Evolutionary conservation across 192 early-diverging fungal species (phyloP).

Genomic region (Blastocladiella britannica): DNA sequence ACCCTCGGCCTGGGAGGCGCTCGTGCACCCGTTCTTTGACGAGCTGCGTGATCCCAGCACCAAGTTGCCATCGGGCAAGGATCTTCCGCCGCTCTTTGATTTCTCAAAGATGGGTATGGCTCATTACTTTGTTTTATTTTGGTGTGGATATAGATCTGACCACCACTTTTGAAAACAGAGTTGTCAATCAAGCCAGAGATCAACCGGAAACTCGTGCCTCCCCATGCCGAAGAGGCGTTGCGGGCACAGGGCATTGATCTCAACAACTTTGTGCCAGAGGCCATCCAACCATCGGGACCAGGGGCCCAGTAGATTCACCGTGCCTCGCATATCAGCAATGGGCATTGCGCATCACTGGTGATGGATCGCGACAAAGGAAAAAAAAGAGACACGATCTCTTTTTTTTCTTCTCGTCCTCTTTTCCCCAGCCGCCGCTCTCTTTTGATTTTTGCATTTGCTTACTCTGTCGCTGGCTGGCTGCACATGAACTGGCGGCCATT

Average conservation of each 20-base stretch:
- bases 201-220: conserved; percentile 57
- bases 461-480: too few relatives aligned
- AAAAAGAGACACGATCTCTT: too few relatives aligned
- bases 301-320: too few relatives aligned
- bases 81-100: conserved; percentile 78
- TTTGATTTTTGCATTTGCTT: too few relatives aligned
- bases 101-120: conserved; percentile 23
- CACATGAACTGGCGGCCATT: too few relatives aligned
- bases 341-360: too few relatives aligned
- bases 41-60: conserved; percentile 74
- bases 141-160: background rate
- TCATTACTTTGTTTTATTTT: conserved; percentile 1
- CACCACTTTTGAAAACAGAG: conserved; percentile 26
- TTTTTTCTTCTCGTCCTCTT: too few relatives aligned
- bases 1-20: conserved; percentile 68
- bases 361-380: too few relatives aligned
- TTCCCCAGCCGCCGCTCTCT: too few relatives aligned
- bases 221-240: conserved; percentile 44
- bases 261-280: conserved; percentile 38
- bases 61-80: conserved; percentile 55
- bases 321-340: too few relatives aligned
- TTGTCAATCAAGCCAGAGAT: conserved; percentile 70
- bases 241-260: conserved; percentile 50
- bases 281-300: too few relatives aligned
- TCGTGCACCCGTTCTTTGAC: conserved; percentile 93